Conservation (phyloP, 1,284 basidiomycete genomes). For the Cerioporus squamosus region DNA sequence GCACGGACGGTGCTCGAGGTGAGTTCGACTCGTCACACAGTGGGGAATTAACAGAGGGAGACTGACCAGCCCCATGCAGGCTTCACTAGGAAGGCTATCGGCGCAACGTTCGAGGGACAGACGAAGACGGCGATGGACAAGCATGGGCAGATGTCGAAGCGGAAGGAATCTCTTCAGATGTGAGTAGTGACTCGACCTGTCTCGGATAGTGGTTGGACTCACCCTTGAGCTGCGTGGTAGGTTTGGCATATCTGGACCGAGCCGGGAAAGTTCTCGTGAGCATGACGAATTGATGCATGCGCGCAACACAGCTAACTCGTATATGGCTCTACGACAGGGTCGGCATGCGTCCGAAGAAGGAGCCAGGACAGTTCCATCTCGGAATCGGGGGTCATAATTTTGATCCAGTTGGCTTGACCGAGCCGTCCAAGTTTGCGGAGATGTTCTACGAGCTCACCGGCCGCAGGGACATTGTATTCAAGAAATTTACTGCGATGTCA, state of each 20-base stretch:
- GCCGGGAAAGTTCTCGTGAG: slow-evolving; percentile 11
- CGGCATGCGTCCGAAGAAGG: slow-evolving; percentile 5
- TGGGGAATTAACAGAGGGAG: too few species aligned
- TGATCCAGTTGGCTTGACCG: slow-evolving; percentile 8
- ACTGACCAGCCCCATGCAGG: slow-evolving; percentile 21
- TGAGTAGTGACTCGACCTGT: slow-evolving; percentile 5
- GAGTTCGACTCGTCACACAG: neutral
- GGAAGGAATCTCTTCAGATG: slow-evolving; percentile 29
- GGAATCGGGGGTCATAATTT: slow-evolving; percentile 12
- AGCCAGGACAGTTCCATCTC: slow-evolving; percentile 8
- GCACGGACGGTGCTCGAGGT: slow-evolving; percentile 44
- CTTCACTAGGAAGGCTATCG: slow-evolving; percentile 32
- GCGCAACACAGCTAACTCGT: neutral
- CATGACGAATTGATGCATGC: too few species aligned
- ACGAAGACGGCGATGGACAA: slow-evolving; percentile 35
- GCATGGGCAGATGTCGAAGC: slow-evolving; percentile 38
- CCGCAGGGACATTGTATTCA: slow-evolving; percentile 13
- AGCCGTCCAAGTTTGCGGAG: slow-evolving; percentile 11
- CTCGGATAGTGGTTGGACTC: neutral
- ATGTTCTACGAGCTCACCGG: slow-evolving; percentile 10
- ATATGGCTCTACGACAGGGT: neutral
- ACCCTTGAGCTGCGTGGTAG: slow-evolving; percentile 16
- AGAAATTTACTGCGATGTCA: neutral
- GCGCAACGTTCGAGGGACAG: slow-evolving; percentile 37
- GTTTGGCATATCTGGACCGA: slow-evolving; percentile 37